phyloP scores from a whole-genome alignment of 2,329 filamentous ascomycete genomes.

The Beauveria pseudobassiana region DNA sequence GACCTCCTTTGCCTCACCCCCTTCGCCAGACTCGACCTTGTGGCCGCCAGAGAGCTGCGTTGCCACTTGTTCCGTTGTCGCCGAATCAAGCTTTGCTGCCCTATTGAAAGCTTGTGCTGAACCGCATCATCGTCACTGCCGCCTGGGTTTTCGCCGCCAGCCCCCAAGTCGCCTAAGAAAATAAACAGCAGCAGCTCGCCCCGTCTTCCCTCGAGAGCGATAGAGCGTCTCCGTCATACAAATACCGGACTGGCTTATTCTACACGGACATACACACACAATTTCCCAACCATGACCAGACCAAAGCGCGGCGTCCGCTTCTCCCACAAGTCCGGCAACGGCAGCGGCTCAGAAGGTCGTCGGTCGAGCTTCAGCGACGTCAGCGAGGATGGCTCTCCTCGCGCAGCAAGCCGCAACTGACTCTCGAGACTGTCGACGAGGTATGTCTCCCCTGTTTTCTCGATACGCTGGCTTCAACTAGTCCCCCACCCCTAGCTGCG shows the following conservation, averaged over 20 bases:
- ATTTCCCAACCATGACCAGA: slow-evolving; percentile 24
- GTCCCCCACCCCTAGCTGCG: neutral
- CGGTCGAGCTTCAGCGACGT: slow-evolving; percentile 66
- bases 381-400: slow-evolving; percentile 45
- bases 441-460: slow-evolving; percentile 14
- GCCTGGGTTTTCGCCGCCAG: neutral
- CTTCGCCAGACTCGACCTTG: neutral
- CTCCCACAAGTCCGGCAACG: slow-evolving; percentile 43
- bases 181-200: neutral
- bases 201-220: neutral
- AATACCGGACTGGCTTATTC: neutral
- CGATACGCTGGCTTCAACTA: neutral
- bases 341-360: slow-evolving; percentile 42
- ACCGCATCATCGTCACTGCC: slow-evolving; percentile 1
- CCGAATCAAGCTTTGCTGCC: neutral
- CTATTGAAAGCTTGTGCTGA: neutral
- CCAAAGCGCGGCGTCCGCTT: slow-evolving; percentile 47
- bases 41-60: neutral
- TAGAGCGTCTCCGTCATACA: neutral
- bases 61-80: neutral
- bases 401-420: slow-evolving; percentile 19
- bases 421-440: slow-evolving; percentile 29
- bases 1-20: neutral
- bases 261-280: neutral
- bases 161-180: neutral